Evolutionary conservation across 2,329 filamentous ascomycete species (phyloP).

Genomic region (Aspergillus pseudoglaucus): DNA sequence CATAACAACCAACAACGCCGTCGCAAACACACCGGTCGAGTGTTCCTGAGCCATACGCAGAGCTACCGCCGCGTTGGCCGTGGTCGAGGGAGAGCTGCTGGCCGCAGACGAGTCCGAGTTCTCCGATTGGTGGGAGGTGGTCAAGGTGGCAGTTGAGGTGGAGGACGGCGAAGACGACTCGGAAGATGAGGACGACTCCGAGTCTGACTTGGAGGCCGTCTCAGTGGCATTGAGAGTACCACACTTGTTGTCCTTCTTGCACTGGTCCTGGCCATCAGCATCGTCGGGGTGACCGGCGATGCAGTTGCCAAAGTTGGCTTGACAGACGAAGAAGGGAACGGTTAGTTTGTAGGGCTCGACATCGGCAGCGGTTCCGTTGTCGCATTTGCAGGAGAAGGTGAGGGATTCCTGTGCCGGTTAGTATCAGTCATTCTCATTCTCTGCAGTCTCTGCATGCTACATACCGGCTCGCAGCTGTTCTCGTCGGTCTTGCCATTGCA

Average conservation of each 20-base stretch:
- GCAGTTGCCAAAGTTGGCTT: conserved; percentile 46
- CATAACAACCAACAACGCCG: conserved; percentile 50
- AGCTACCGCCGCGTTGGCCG: conserved; percentile 42
- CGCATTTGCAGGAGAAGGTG: conserved; percentile 52
- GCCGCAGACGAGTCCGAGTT: conserved; percentile 19
- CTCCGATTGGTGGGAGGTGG: conserved; percentile 24
- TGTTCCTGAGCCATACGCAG: conserved; percentile 41
- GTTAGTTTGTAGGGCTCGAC: conserved; percentile 52
- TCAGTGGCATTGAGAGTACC: conserved; percentile 44
- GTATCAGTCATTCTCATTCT: neutral
- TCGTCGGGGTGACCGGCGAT: conserved; percentile 42
- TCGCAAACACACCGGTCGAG: conserved; percentile 47
- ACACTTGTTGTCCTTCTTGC: conserved; percentile 46
- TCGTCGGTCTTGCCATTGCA: conserved; percentile 46
- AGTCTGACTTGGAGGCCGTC: conserved; percentile 21
- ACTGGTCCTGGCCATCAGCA: conserved; percentile 41
- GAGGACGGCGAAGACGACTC: conserved; percentile 22
- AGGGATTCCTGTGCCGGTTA: conserved; percentile 39
- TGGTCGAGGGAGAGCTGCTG: conserved; percentile 20
- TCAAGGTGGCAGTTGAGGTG: conserved; percentile 22
- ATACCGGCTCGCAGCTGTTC: conserved; percentile 55
- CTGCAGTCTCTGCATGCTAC: conserved; percentile 17
- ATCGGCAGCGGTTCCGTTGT: conserved; percentile 52
- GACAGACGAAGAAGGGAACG: conserved; percentile 56
- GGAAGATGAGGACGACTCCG: conserved; percentile 16